phyloP scores from a whole-genome alignment of 495 filamentous ascomycete genomes.

The Aspergillus cavernicola region DNA sequence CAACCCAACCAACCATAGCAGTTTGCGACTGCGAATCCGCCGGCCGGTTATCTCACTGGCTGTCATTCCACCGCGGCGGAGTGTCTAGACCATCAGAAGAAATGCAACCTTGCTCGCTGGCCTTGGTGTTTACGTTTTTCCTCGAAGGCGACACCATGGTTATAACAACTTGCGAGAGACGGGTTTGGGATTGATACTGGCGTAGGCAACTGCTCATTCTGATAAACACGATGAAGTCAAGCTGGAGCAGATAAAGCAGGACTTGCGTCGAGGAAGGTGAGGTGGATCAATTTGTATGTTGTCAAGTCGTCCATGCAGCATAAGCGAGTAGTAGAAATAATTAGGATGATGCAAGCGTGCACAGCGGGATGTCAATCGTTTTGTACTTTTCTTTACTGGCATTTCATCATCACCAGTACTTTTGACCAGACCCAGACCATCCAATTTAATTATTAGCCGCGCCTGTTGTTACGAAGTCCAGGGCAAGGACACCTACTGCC shows the following conservation, averaged over 20 bases:
- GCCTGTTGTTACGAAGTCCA: slow-evolving; percentile 7
- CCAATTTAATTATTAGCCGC: slow-evolving; percentile 8
- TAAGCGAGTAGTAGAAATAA: slow-evolving; percentile 5
- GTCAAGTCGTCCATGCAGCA: slow-evolving; percentile 11
- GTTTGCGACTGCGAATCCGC: slow-evolving; percentile 11
- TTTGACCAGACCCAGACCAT: slow-evolving; percentile 2
- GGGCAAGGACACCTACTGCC: slow-evolving; percentile 13
- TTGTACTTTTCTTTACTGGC: slow-evolving; percentile 7
- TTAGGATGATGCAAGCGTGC: slow-evolving; percentile 13
- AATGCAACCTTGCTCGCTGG: neutral
- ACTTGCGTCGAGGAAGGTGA: slow-evolving; percentile 3
- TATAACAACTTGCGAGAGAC: neutral
- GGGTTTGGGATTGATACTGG: neutral
- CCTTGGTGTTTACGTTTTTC: slow-evolving; percentile 9
- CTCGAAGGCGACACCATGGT: slow-evolving; percentile 3
- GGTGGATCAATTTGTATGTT: slow-evolving; percentile 7
- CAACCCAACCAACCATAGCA: slow-evolving; percentile 17
- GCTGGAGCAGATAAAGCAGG: slow-evolving; percentile 7
- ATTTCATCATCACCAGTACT: slow-evolving; percentile 12
- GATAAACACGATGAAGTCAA: neutral
- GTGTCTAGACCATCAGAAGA: slow-evolving; percentile 13
- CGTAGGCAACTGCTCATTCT: neutral
- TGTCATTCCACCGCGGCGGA: slow-evolving; percentile 11
- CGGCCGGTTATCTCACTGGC: slow-evolving; percentile 13
- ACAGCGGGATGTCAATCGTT: slow-evolving; percentile 6